Evolutionary conservation across 1,284 basidiomycete species (phyloP), one percentile per base, ranked within the genome.

Genomic region (Malassezia psittaci): DNA sequence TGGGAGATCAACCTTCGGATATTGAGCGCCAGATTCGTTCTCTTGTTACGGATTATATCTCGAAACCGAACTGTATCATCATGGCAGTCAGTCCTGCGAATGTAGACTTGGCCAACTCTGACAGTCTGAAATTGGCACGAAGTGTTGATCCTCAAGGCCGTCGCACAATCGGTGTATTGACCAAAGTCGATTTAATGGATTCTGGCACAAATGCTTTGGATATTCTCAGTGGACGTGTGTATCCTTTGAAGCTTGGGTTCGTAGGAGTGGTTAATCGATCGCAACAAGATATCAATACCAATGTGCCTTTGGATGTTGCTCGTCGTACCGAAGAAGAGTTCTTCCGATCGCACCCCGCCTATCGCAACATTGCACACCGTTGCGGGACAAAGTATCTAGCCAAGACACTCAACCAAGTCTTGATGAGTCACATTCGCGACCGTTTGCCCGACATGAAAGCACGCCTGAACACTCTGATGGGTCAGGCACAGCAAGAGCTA

Each of bases 371-470:
- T 65, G 84, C 53, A n/a, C 53, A 55, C 93, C 89, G 93, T 74
- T 96, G 94, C 68, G 94, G 94, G 29, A 98, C 94, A 2, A 88
- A 85, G 75, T 94, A 88, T 76, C 79, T 99, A 38, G 88, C 93
- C 24, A 90, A 90, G 78, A 88, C 88, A 10, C 38, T 45, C 35
- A 43, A 39, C 47, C 52, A 54, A 39, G 91, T 96, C 38, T 78
- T 99, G 58, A 86, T 98, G 83, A 89, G 88, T 76, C 94, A 99
- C 76, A 98, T 98, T 65, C 83, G 94, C 53, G 94, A 99, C 72
- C 96, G 98, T 77, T 80, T 99, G 38, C 94, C 94, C 0, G 94
- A 99, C 76, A 98, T 98, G 94, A 99, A 99, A 77, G 94, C 94
- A 12, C 82, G 91, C 16, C 79, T 99, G 62, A 98, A 98, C 76